Conservation (phyloP, 306 rosid species). For the Fragaria vesca region DNA sequence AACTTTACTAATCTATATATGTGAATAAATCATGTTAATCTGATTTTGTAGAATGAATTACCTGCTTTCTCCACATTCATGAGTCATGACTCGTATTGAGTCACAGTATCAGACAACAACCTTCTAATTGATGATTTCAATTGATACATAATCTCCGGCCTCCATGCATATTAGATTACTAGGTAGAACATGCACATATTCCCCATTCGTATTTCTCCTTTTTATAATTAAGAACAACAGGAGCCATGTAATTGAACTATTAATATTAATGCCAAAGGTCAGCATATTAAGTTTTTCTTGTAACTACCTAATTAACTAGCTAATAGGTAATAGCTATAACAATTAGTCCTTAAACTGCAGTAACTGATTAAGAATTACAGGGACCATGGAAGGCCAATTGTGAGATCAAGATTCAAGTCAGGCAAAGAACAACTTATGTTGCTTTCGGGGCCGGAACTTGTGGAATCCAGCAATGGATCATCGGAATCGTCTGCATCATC, state of each 20-base stretch:
- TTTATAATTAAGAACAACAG: not conserved
- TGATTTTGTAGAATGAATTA: not conserved
- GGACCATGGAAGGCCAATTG: slow-evolving; percentile 48
- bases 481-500: slow-evolving; percentile 38
- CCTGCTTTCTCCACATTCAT: not conserved
- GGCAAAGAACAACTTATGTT: slow-evolving; percentile 18
- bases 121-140: not conserved
- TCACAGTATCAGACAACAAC: not conserved
- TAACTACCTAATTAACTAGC: not conserved
- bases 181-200: not conserved
- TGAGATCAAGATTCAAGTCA: slow-evolving; percentile 57
- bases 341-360: not conserved
- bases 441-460: slow-evolving; percentile 11
- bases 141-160: not conserved
- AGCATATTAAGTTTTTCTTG: not conserved
- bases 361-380: not conserved
- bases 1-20: not conserved
- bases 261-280: not conserved
- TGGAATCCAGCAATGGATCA: slow-evolving; percentile 18
- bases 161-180: not conserved
- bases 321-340: not conserved
- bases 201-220: not conserved
- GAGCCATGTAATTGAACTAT: not conserved
- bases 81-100: too few species aligned
- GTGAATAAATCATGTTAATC: too few species aligned